phyloP scores from a whole-genome alignment of 2,329 filamentous ascomycete genomes.

The Neofusicoccum ribis region DNA sequence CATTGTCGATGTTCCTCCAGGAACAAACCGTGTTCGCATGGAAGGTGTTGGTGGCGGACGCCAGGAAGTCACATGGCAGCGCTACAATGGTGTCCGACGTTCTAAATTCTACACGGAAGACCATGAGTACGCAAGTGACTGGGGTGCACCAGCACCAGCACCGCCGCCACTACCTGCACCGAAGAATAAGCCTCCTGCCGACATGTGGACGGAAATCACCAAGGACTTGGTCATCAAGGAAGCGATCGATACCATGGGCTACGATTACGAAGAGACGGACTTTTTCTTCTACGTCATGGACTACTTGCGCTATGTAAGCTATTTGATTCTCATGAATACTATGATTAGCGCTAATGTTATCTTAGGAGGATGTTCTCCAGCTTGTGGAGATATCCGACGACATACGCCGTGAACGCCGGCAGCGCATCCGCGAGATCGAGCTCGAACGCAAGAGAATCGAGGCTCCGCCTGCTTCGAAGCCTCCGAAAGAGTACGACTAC shows the following conservation, averaged over 20 bases:
- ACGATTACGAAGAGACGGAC: slow-evolving; percentile 87
- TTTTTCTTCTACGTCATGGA: slow-evolving; percentile 91
- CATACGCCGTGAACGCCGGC: slow-evolving; percentile 67
- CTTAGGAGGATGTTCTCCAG: slow-evolving; percentile 80
- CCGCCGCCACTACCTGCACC: slow-evolving; percentile 20
- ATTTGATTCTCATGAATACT: no score
- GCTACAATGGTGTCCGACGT: slow-evolving; percentile 74
- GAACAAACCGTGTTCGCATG: slow-evolving; percentile 79
- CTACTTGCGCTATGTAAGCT: slow-evolving; percentile 81
- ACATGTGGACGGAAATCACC: slow-evolving; percentile 95
- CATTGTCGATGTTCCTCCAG: slow-evolving; percentile 81
- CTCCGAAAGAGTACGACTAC: slow-evolving; percentile 57
- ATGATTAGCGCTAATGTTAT: slow-evolving; percentile 34
- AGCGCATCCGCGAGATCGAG: slow-evolving; percentile 61
- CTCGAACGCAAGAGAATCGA: slow-evolving; percentile 49
- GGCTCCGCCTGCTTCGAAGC: slow-evolving; percentile 23
- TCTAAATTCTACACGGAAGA: slow-evolving; percentile 72
- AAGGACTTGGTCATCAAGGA: slow-evolving; percentile 87
- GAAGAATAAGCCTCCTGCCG: slow-evolving; percentile 42
- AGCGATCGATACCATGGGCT: slow-evolving; percentile 80
- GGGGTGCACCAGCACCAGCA: slow-evolving; percentile 33
- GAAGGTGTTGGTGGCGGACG: slow-evolving; percentile 73
- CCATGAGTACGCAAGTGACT: slow-evolving; percentile 51
- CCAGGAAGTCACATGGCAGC: slow-evolving; percentile 76
- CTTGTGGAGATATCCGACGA: slow-evolving; percentile 81